A percentile compares a stretch with the other conserved stretches of the same genome.
phyloP scores from a whole-genome alignment of 805 yeast genomes.

The Monosporozyma aerobia region DNA sequence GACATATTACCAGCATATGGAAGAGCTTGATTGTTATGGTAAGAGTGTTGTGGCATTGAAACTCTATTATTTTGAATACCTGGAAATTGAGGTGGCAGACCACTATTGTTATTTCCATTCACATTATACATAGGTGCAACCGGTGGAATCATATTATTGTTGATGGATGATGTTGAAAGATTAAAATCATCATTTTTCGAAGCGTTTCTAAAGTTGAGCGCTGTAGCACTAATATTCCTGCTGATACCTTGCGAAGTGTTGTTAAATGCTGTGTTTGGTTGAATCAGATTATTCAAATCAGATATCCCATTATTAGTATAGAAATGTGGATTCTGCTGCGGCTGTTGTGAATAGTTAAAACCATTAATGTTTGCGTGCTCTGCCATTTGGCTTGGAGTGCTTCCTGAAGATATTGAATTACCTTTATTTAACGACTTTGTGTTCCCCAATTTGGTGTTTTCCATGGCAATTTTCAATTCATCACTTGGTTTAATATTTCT shows the following conservation, averaged over 20 bases:
- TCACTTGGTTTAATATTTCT: constrained; percentile 40
- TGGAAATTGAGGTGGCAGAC: constrained; percentile 5
- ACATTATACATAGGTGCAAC: neutral
- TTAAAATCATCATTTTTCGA: constrained; percentile 5
- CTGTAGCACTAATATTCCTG: constrained; percentile 4
- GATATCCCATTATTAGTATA: neutral
- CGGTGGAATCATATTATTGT: neutral
- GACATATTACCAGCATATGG: constrained; percentile 4
- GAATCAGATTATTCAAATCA: constrained; percentile 2
- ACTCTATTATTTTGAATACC: constrained; percentile 6
- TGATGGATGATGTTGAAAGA: neutral
- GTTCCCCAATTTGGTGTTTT: constrained; percentile 52
- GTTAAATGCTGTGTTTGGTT: neutral
- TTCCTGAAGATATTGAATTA: constrained; percentile 4
- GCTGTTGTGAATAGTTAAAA: constrained; percentile 7
- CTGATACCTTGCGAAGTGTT: constrained; percentile 3
- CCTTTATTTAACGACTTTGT: constrained; percentile 19
- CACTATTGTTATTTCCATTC: neutral
- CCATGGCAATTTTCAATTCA: constrained; percentile 46
- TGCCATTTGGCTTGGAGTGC: constrained; percentile 6
- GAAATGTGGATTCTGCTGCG: neutral
- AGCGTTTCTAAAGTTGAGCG: constrained; percentile 1
- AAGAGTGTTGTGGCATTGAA: constrained; percentile 1
- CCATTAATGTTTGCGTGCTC: constrained; percentile 1
- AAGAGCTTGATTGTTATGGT: constrained; percentile 3